Base-by-base conservation (phyloP, 208 protist species). In the Porcisia deanei region DNA sequence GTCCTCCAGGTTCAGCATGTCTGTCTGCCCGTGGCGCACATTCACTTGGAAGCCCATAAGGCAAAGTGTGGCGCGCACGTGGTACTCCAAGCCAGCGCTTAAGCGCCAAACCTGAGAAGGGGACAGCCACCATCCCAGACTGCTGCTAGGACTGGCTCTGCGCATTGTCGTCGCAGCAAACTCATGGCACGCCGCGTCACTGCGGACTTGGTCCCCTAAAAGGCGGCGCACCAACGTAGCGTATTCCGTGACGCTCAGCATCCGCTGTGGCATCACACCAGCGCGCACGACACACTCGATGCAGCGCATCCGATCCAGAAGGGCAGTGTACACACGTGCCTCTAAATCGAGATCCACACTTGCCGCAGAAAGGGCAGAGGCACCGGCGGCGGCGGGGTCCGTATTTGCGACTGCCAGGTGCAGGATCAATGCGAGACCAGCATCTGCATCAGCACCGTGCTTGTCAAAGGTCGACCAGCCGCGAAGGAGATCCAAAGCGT, bases 101-200 rank as follows among this genome's bases (percentile, higher is more conserved):
- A 68, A 76, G 47, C 85, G 82, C 91, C 91, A 95, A 54, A 95
- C 88, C 61, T 78, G 73, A 1, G 91, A 88, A 2, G 88, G 91
- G 9, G 88, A 93, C 12, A 93, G 66, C 82, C 88, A 86, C 69
- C 84, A 85, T 12, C 71, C 75, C 1, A 84, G 82, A 39, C 53
- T 20, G 39, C 73, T 43, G 63, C 77, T 49, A 10, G 41, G 9
- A 3, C 22, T 9, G 12, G 7, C 64, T 25, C 30, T 68, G 41
- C 2, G 18, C 43, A 30, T 30, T 41, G 69, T 39, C n/a, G 59
- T 63, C 4, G 22, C 41, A 37, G 63, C 41, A 52, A 55, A 39
- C 49, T 9, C 43, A 25, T n/a, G 14, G 52, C 18, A 16, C n/a
- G 22, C 8, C 9, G 39, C 43, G 41, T 61, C 75, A 66, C 6